Base-by-base conservation (phyloP, 768 basidiomycete species). In the Pulveroboletus sp. region DNA sequence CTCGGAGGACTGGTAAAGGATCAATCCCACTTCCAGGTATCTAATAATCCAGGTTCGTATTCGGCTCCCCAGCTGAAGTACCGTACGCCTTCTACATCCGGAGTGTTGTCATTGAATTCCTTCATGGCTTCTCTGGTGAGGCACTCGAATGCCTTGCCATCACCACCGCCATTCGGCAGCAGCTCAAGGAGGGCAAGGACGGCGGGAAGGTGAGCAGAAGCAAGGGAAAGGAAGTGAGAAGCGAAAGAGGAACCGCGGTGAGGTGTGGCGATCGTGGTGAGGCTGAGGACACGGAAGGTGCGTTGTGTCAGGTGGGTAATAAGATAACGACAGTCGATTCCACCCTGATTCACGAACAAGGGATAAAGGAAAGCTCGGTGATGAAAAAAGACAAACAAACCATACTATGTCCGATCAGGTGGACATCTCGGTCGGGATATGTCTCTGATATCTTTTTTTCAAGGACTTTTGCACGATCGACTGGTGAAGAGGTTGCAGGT, bases 41-140 rank as follows among this genome's bases (percentile, higher is more conserved):
- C 94, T 38, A 98, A 83, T 41, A 95, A 68, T 1, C 89, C 88
- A 6, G 96, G 95, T 14, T 86, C 80, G 62, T 93, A 93, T 12
- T 77, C 77, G 3, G 96, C 96, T 11, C 96, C 96, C 90, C 93
- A 99, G 61, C 89, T 93, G 58, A 89, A 95, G 68, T 99, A 99
- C 55, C 80, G 77, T 46, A 98, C 86, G 20, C 79, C 81, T 2
- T 79, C 74, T 0, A 85, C 78, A 58, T 98, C 85, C 0, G 89
- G 87, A 0, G 90, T 90, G 30, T 85, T 76, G 48, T 86, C 80
- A 63, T 99, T 99, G 71, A 99, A 99, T 43, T 76, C 68, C 30
- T 77, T 78, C 95, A 98, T 99, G 53, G 82, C 83, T 24, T 85
- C 82, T 8, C 85, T 68, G 0, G 93, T 94, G 38, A 99, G 81